Conservation (phyloP, 805 yeast species). For the Starmerella ratchasimensis region DNA sequence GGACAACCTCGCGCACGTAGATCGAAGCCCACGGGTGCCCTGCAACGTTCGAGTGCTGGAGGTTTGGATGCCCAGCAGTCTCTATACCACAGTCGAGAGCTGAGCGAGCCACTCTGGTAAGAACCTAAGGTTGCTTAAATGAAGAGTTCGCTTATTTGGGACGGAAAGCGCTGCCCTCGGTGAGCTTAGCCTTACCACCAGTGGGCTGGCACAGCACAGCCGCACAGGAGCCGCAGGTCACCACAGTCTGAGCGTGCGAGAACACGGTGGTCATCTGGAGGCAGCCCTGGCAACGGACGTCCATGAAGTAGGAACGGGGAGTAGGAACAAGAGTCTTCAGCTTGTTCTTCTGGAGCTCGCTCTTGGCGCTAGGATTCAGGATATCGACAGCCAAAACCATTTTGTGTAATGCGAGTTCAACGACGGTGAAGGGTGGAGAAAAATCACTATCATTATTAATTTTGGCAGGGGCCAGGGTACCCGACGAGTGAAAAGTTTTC, state of each 20-base stretch:
- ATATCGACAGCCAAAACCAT: slow-evolving; percentile 97
- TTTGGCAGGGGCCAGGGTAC: slow-evolving; percentile 8
- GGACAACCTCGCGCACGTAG: no score
- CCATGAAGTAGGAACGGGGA: slow-evolving; percentile 99
- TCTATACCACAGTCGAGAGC: no score
- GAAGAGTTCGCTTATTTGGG: slow-evolving; percentile 53
- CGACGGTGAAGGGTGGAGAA: slow-evolving; percentile 10
- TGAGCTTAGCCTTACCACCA: slow-evolving; percentile 99
- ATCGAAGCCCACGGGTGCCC: no score
- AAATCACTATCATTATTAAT: slow-evolving; percentile 10
- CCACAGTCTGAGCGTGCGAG: slow-evolving; percentile 99
- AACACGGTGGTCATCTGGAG: slow-evolving; percentile 97
- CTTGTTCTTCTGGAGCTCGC: slow-evolving; percentile 96
- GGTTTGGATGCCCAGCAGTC: no score
- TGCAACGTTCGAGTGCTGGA: no score
- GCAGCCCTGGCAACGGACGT: slow-evolving; percentile 99
- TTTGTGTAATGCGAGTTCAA: slow-evolving; percentile 9
- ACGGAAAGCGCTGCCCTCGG: slow-evolving; percentile 99
- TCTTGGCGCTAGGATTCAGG: slow-evolving; percentile 92
- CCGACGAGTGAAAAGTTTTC: slow-evolving; percentile 11
- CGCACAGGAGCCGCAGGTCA: slow-evolving; percentile 97
- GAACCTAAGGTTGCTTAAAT: no score
- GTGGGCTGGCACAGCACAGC: slow-evolving; percentile 98
- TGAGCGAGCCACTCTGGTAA: no score
- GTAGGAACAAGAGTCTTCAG: slow-evolving; percentile 92